phyloP scores from a whole-genome alignment of 73 alveolate species.

The Tetrahymena borealis region DNA sequence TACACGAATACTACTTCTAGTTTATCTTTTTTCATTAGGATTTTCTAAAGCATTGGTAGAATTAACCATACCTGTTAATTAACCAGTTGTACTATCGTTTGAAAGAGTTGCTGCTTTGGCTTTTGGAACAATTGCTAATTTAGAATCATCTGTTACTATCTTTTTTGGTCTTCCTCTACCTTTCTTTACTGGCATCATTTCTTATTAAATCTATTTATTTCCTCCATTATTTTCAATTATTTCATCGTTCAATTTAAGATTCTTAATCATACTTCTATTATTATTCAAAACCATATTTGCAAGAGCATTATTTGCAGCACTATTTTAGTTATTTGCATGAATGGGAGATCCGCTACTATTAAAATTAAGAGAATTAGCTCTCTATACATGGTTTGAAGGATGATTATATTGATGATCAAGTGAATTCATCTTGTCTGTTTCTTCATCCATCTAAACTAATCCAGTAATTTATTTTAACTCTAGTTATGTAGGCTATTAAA shows the following conservation, averaged over 20 bases:
- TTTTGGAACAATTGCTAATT: neutral
- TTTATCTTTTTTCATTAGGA: neutral
- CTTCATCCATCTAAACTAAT: neutral
- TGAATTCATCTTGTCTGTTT: neutral
- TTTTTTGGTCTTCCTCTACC: conserved; percentile 1
- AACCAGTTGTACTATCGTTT: neutral
- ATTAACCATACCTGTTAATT: neutral
- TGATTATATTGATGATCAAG: neutral
- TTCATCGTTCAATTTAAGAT: neutral
- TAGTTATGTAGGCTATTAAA: neutral
- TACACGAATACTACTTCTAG: neutral
- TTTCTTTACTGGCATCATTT: neutral
- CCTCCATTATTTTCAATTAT: neutral
- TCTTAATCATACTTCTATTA: neutral
- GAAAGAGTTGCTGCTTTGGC: neutral
- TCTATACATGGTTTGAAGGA: neutral
- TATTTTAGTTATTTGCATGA: neutral
- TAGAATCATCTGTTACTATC: neutral
- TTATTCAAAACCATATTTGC: neutral
- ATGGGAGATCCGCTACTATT: neutral
- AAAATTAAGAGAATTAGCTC: neutral
- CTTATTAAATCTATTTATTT: neutral
- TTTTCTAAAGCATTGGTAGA: neutral
- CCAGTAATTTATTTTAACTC: neutral
- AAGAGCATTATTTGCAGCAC: no score